Evolutionary conservation across 2,329 filamentous ascomycete species (phyloP).

Genomic region (Alternaria tenuissima): DNA sequence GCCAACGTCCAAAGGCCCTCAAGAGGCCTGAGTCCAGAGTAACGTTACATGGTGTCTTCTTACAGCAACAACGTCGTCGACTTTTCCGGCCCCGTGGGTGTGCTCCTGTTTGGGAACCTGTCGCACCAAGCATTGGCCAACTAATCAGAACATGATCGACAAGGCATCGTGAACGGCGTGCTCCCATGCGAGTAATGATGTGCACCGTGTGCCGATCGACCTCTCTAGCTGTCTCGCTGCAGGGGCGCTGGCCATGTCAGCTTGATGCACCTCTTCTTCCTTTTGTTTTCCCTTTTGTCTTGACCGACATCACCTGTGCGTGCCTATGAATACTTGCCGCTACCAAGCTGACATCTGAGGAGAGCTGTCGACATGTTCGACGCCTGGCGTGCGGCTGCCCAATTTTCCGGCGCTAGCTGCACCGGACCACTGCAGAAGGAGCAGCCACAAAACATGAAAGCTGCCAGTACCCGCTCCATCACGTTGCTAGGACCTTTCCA

Average conservation of each 20-base stretch:
- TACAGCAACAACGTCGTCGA: background rate
- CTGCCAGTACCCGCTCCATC: conserved; percentile 8
- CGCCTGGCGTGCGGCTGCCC: conserved; percentile 5
- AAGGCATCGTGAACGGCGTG: conserved; percentile 10
- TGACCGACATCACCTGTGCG: conserved; percentile 1
- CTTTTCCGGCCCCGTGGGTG: conserved; percentile 5
- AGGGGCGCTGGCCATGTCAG: conserved; percentile 3
- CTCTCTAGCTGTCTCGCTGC: background rate
- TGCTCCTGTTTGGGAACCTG: conserved; percentile 5
- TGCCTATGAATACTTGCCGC: background rate
- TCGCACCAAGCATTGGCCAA: conserved; percentile 8
- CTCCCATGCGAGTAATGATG: conserved; percentile 15
- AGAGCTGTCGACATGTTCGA: background rate
- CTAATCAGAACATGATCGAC: conserved; percentile 17
- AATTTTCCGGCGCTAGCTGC: conserved; percentile 10
- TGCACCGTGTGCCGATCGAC: conserved; percentile 13
- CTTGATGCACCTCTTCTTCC: background rate
- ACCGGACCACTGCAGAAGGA: conserved; percentile 8
- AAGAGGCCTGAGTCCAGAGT: conserved; percentile 4
- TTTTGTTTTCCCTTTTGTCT: background rate
- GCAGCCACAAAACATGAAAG: conserved; percentile 6
- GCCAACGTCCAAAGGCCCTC: background rate
- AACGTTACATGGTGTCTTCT: conserved; percentile 24
- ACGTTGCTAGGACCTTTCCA: conserved; percentile 5
- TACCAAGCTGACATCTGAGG: conserved; percentile 1